Percentiles rank a stretch among this genome's conserved stretches.
Conservation (phyloP, 2,329 filamentous ascomycete genomes). For the Cytospora mali region DNA sequence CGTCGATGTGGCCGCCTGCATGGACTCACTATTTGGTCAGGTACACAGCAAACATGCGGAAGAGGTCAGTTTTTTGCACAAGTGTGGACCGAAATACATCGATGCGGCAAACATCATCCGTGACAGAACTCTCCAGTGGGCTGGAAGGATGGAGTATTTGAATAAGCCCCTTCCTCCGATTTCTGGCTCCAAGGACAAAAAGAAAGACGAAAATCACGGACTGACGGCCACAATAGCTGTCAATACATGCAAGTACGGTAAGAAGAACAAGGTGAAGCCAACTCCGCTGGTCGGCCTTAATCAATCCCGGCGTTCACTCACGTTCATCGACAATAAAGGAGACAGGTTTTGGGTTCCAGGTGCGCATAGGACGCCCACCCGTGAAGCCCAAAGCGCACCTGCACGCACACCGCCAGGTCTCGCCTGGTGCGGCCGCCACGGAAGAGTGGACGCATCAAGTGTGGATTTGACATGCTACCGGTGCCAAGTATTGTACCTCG, state of each 20-base stretch:
- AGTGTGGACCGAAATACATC: neutral
- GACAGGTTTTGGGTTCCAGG: slow-evolving; percentile 8
- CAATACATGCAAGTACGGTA: neutral
- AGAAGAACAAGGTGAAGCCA: neutral
- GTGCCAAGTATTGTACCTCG: neutral
- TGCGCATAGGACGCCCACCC: slow-evolving; percentile 7
- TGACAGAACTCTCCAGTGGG: neutral
- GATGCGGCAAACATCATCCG: neutral
- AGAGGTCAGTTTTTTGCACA: neutral
- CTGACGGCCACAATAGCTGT: neutral
- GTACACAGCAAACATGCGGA: neutral
- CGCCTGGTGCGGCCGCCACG: slow-evolving; percentile 4
- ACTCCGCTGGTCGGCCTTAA: neutral
- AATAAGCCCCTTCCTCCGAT: neutral
- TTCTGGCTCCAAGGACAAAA: neutral
- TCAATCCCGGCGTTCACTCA: neutral
- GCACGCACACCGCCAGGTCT: slow-evolving; percentile 5
- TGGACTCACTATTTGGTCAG: neutral
- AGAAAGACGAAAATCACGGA: neutral
- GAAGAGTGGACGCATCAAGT: neutral
- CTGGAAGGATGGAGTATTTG: neutral
- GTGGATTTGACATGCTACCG: slow-evolving; percentile 7
- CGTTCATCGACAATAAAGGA: neutral
- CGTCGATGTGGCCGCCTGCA: neutral
- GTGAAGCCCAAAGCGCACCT: neutral